Base-by-base conservation (phyloP, 306 rosid species). In the Luffa aegyptiaca region DNA sequence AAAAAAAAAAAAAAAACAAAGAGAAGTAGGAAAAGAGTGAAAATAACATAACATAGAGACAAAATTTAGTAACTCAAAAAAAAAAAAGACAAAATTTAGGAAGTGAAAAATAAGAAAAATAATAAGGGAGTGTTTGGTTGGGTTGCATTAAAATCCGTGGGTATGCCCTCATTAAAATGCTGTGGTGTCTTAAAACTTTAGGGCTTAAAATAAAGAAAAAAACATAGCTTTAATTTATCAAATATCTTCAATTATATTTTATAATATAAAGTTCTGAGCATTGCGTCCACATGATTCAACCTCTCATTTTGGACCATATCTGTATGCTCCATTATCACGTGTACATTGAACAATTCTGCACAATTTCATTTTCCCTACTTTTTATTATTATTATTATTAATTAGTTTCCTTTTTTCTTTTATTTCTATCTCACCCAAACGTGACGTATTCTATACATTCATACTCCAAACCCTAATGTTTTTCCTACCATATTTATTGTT, bases 111-210 rank as follows among this genome's bases (percentile, higher is more conserved):
- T 18, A 10, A 7, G 2, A 11, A 35, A 0, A 11, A 61, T 3
- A 31, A 33, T 61, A 61, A 12, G 69, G 49, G 2, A 20, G 21
- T 5, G 44, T 63, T 63, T 63, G 76, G 55, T 16, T 70, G 52
- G 73, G 14, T 21, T 20, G 55, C 76, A 46, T 71, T 71, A 71
- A 71, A 45, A 71, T 45, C 76, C 57, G 41, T 71, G 76, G 76
- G 76, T 44, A 44, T 70, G 39, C 76, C 48, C 76, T 70, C 53
- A 70, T 70, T 45, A 20, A 68, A n/a, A 5, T 68, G 12, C 10
- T 8, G 74, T 4, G 10, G 20, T 14, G 41, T 37, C 2, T 65
- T 39, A 39, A 18, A 66, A 68, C 51, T 68, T 65, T 37, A 65
- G 0, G 39, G 39, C 26, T 36, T 64, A 14, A 65, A 68, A 17